Percentiles rank a stretch among this genome's conserved stretches.
Conservation (phyloP, 2,329 filamentous ascomycete species). For the Orbilia javanica region DNA sequence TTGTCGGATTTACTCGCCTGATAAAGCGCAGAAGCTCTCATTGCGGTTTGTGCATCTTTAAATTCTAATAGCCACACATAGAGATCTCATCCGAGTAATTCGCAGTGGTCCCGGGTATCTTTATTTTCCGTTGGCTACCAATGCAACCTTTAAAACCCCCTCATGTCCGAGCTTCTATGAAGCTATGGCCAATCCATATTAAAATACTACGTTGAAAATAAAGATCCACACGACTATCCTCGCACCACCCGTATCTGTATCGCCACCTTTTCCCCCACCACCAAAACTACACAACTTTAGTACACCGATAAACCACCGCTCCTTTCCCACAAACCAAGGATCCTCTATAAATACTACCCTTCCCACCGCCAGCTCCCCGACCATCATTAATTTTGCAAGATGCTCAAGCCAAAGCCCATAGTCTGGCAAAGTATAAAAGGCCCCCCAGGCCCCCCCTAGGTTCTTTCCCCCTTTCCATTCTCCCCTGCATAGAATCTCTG, state of each 20-base stretch:
- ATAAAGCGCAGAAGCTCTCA: background rate
- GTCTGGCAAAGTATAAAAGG: conserved; percentile 39
- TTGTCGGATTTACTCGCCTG: background rate
- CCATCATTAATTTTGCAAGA: background rate
- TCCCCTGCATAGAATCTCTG: background rate
- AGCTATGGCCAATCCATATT: background rate
- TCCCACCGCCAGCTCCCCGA: background rate
- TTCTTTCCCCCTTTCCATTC: background rate
- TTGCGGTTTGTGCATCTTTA: too few species aligned
- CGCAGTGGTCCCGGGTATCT: background rate
- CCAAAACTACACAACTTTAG: background rate
- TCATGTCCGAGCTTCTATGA: too few species aligned
- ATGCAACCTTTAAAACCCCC: background rate
- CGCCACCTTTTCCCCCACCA: background rate
- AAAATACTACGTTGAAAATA: too few species aligned
- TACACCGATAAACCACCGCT: background rate
- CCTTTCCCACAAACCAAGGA: background rate
- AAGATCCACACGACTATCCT: too few species aligned
- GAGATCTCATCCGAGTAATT: too few species aligned
- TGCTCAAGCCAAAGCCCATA: background rate
- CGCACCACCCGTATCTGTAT: background rate
- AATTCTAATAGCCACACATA: too few species aligned
- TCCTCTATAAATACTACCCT: background rate
- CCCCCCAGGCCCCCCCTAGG: background rate
- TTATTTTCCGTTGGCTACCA: background rate